Evolutionary conservation across 2,329 filamentous ascomycete genomes (phyloP), one percentile per base, ranked within the genome.

Genomic region (Ceratocystis eucalypticola): DNA sequence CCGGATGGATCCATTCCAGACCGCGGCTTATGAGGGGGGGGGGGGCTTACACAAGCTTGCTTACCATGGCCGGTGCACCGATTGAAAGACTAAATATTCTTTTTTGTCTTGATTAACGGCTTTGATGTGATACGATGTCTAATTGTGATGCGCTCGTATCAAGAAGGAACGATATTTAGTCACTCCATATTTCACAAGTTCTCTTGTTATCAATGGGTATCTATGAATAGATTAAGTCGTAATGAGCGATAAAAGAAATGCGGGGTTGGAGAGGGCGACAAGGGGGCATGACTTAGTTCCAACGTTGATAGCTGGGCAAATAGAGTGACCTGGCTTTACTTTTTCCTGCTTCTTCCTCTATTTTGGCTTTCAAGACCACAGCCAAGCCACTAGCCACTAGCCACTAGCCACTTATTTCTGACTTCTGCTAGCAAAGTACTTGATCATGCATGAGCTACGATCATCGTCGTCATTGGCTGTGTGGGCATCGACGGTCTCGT

Each of bases 231-330:
- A 59, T 20, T 2, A 30, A 37, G 55, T 57, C 22, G n/a, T 59
- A n/a, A 33, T 59, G 55, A 59, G 55, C 55, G 55, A 59, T 59
- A 59, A 59, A 59, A 59, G 55, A 59, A 59, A 59, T 59, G 55
- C 28, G 55, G 55, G 55, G 55, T 59, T 37, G 55, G 55, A 4
- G 33, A 30, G 55, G n/a, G 37, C 28, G 28, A 59, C 55, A 59
- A 20, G 55, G 55, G 28, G 28, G 55, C 28, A 33, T 30, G 20
- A 15, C 12, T 12, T 41, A 41, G 37, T 41, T 41, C 8, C 37
- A 41, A 41, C 37, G 37, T 41, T 41, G 37, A 41, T 41, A 12
- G 37, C 10, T 41, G 37, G 33, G 33, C 33, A 10, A 37, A 12
- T 10, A 12, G 33, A 41, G 37, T 41, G 37, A 41, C 37, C 37